Percentiles rank a stretch among this genome's conserved stretches.
Evolutionary conservation across 306 rosid species (phyloP).

Genomic region (Arachis stenosperma): DNA sequence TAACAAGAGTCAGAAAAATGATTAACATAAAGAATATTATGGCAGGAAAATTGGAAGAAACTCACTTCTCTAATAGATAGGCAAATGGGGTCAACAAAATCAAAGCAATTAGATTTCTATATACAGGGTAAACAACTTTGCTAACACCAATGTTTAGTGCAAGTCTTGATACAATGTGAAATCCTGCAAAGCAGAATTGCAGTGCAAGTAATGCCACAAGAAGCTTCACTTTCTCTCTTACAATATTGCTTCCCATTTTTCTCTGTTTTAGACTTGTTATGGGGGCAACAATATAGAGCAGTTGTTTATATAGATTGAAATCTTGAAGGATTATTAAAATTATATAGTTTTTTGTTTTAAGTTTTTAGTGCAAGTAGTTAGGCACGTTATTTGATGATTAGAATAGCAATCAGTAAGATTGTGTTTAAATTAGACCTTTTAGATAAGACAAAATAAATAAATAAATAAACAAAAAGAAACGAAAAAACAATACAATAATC

Average conservation of each 20-base stretch:
- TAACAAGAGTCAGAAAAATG: slow-evolving; percentile 28
- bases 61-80: slow-evolving; percentile 72
- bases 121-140: slow-evolving; percentile 41
- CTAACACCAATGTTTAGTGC: slow-evolving; percentile 80
- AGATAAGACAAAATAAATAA: no score
- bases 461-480: no score
- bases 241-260: slow-evolving; percentile 42
- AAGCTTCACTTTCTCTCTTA: slow-evolving; percentile 62
- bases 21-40: slow-evolving; percentile 8
- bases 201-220: slow-evolving; percentile 56
- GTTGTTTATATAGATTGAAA: slow-evolving; percentile 31
- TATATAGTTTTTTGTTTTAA: background rate
- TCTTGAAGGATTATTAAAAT: slow-evolving; percentile 28
- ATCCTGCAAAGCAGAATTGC: slow-evolving; percentile 77
- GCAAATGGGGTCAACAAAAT: slow-evolving; percentile 63
- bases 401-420: background rate
- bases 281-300: background rate
- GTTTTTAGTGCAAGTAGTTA: slow-evolving; percentile 11
- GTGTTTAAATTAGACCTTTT: no score
- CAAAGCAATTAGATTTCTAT: slow-evolving; percentile 67
- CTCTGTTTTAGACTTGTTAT: slow-evolving; percentile 23
- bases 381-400: slow-evolving; percentile 34
- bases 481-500: no score
- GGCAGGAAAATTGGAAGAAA: slow-evolving; percentile 21
- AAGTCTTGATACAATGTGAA: slow-evolving; percentile 75